A percentile compares a stretch with the other conserved stretches of the same genome.
phyloP scores from a whole-genome alignment of 164 flowering plant species.

The Tetracentron sinense region DNA sequence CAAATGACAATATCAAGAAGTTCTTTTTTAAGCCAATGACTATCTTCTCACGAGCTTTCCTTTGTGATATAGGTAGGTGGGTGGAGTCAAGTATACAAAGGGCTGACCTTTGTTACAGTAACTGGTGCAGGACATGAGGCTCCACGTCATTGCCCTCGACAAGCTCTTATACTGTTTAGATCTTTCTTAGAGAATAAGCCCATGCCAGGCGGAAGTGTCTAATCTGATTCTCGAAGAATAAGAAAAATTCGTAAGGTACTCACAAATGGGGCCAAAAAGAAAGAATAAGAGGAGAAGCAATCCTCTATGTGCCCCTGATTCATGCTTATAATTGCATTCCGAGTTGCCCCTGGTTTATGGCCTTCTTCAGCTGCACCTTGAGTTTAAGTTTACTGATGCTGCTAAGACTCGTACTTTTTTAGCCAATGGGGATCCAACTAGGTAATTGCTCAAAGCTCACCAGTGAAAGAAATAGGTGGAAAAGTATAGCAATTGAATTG shows the following conservation, averaged over 20 bases:
- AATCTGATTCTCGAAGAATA: slow-evolving; percentile 5
- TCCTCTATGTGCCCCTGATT: too few relatives aligned
- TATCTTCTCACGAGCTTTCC: not conserved
- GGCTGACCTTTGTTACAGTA: slow-evolving; percentile 77
- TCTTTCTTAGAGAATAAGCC: slow-evolving; percentile 76
- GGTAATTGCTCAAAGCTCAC: not conserved
- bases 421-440: not conserved
- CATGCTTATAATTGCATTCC: too few relatives aligned
- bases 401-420: not conserved
- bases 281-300: slow-evolving; percentile 11
- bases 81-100: slow-evolving; percentile 95
- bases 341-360: too few relatives aligned
- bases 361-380: too few relatives aligned
- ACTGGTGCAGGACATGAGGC: slow-evolving; percentile 97
- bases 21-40: not conserved
- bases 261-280: not conserved
- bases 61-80: slow-evolving; percentile 75
- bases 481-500: not conserved
- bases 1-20: not conserved
- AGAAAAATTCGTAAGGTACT: slow-evolving; percentile 2
- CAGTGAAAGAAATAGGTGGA: too few relatives aligned
- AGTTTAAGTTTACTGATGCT: too few relatives aligned
- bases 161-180: slow-evolving; percentile 75
- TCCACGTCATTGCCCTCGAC: slow-evolving; percentile 90
- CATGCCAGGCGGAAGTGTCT: slow-evolving; percentile 39